phyloP scores from a whole-genome alignment of 441 rosid genomes.

The Croton setiger region DNA sequence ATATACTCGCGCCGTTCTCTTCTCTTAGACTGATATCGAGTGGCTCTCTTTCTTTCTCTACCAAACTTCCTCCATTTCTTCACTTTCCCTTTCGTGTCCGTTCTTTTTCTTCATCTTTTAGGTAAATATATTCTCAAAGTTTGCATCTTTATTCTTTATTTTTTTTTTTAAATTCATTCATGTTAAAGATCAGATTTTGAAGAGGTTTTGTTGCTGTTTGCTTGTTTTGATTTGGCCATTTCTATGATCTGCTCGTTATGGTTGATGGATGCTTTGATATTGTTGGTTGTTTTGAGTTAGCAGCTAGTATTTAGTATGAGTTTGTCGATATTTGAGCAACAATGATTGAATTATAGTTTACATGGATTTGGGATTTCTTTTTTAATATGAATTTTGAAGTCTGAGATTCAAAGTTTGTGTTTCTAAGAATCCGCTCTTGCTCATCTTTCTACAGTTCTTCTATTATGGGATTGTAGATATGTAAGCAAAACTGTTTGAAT shows the following conservation, averaged over 20 bases:
- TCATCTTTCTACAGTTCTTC: neutral
- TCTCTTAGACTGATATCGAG: neutral
- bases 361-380: neutral
- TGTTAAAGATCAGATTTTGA: slow-evolving; percentile 2
- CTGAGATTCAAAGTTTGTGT: neutral
- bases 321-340: neutral
- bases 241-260: neutral
- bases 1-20: slow-evolving; percentile 26
- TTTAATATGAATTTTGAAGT: neutral
- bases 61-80: neutral
- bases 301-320: neutral
- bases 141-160: neutral
- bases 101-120: slow-evolving; percentile 7
- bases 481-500: neutral
- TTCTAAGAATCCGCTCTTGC: no score
- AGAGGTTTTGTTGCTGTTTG: neutral
- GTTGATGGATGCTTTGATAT: neutral
- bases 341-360: neutral
- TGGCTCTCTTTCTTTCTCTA: neutral
- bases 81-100: slow-evolving; percentile 3
- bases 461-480: no score
- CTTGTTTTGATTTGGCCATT: neutral
- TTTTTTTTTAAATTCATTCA: neutral
- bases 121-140: neutral
- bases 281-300: neutral